These are phyloP conservation scores for Lentinula guzmanii DNA, from an alignment of 768 basidiomycete genomes.

Conservation along the genomic window DNA sequence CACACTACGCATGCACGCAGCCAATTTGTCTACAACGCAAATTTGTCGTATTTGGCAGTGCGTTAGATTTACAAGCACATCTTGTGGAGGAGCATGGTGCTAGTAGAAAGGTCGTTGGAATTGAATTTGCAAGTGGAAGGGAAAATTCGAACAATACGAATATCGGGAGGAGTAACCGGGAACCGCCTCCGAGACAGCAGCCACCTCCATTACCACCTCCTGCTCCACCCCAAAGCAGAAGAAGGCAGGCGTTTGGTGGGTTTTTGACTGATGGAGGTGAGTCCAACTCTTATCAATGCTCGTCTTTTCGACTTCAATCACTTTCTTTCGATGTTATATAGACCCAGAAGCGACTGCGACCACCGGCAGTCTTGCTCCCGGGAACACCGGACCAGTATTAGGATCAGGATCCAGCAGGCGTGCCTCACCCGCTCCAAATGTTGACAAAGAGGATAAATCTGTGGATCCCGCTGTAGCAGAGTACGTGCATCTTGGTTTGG, in stretches of 20 bases:
- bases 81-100: constrained; percentile 79
- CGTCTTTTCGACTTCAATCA: neutral
- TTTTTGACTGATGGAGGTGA: neutral
- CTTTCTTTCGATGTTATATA: neutral
- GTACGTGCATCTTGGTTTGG: constrained; percentile 27
- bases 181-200: constrained; percentile 24
- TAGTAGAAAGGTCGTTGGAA: constrained; percentile 61
- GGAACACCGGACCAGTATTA: neutral
- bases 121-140: constrained; percentile 25
- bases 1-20: constrained; percentile 76
- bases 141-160: constrained; percentile 33
- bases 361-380: neutral
- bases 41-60: constrained; percentile 89
- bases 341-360: neutral
- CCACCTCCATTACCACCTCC: constrained; percentile 22
- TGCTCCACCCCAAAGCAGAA: constrained; percentile 24
- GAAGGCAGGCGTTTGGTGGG: constrained; percentile 3
- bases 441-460: neutral
- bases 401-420: constrained; percentile 17
- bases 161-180: constrained; percentile 34
- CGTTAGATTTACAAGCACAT: constrained; percentile 88
- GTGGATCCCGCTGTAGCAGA: constrained; percentile 49
- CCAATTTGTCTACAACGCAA: constrained; percentile 74
- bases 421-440: constrained; percentile 23
- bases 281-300: neutral